These are phyloP conservation scores for Angomonas desouzai DNA, from an alignment of 208 protist species.

Conservation along the genomic window DNA sequence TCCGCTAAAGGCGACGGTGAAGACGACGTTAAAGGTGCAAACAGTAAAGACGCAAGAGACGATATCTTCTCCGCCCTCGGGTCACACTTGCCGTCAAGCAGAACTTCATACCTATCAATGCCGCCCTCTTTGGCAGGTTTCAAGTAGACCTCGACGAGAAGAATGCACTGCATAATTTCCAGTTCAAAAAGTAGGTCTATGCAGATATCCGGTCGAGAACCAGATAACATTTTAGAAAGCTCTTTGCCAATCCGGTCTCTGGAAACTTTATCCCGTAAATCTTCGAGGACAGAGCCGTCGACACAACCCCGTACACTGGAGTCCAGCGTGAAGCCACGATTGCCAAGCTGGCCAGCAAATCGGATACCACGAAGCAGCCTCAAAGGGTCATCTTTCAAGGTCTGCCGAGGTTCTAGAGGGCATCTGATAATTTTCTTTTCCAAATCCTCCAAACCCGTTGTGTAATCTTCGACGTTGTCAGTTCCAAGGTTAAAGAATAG, in stretches of 20 bases:
- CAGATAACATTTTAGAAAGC: constrained; percentile 75
- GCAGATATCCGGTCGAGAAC: constrained; percentile 49
- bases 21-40: no score
- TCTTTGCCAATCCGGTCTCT: constrained; percentile 84
- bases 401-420: constrained; percentile 74
- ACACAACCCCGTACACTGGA: constrained; percentile 43
- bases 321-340: constrained; percentile 84
- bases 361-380: constrained; percentile 91
- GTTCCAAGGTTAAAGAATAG: constrained; percentile 99
- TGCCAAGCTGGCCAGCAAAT: constrained; percentile 87
- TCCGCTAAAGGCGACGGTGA: background rate
- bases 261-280: constrained; percentile 76
- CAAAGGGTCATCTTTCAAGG: constrained; percentile 93
- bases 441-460: constrained; percentile 89
- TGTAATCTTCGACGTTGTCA: constrained; percentile 94
- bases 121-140: constrained; percentile 29
- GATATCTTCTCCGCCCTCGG: no score
- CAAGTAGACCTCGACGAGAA: constrained; percentile 55
- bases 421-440: constrained; percentile 82
- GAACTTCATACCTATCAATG: constrained; percentile 34
- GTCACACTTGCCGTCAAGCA: no score
- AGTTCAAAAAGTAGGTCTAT: constrained; percentile 50
- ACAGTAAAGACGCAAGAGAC: background rate
- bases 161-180: constrained; percentile 54
- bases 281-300: constrained; percentile 40